phyloP scores from a whole-genome alignment of 345 rosid genomes.

The Eucalyptus tenuipes region DNA sequence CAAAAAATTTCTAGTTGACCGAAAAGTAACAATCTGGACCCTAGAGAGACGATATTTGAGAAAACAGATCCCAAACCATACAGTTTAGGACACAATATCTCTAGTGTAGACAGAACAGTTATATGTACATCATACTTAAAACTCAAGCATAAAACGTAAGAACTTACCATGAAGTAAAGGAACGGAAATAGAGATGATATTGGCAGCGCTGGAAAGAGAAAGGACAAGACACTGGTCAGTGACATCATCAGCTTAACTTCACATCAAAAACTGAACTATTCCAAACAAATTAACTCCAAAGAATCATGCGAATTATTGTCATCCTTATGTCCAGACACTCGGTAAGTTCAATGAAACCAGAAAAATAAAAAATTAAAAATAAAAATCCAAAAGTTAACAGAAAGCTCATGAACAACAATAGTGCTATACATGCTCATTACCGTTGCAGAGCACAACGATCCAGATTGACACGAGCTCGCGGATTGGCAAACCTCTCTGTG shows the following conservation, averaged over 20 bases:
- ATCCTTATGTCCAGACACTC: background rate
- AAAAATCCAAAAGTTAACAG: background rate
- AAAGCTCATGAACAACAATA: background rate
- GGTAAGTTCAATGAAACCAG: background rate
- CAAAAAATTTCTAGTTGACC: background rate
- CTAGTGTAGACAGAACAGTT: background rate
- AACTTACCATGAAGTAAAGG: constrained; percentile 87
- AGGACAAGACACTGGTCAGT: background rate
- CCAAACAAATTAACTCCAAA: background rate
- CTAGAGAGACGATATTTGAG: background rate
- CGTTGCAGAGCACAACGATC: constrained; percentile 59
- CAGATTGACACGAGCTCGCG: constrained; percentile 45
- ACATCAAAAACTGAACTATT: background rate
- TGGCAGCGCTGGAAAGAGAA: constrained; percentile 60
- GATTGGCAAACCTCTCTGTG: constrained; percentile 47
- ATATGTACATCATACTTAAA: background rate
- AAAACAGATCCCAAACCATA: background rate
- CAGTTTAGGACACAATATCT: background rate
- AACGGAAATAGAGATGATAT: constrained; percentile 84
- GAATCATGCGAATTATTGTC: background rate
- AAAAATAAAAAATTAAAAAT: background rate
- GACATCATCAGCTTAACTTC: background rate
- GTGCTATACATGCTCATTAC: constrained; percentile 7
- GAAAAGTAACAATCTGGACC: background rate
- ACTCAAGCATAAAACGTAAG: background rate